Evolutionary conservation across 495 filamentous ascomycete species (phyloP).

Genomic region (Cairneyella variabilis): DNA sequence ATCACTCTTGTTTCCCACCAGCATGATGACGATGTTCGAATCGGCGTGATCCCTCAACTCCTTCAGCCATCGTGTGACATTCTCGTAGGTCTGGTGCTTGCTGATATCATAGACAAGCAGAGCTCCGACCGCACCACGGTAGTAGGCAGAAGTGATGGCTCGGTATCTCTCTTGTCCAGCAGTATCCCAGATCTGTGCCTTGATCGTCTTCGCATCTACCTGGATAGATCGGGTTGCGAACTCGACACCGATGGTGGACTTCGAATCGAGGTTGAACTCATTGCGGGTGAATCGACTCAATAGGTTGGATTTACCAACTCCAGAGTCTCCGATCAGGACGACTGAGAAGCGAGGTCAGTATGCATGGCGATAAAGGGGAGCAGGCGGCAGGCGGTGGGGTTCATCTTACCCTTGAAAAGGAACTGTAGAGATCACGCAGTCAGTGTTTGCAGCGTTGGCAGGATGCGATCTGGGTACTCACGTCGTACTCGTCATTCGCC

Average conservation of each 20-base stretch:
- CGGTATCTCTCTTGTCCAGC: constrained; percentile 98
- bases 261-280: constrained; percentile 99
- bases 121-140: constrained; percentile 94
- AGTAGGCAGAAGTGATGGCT: constrained; percentile 98
- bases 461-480: constrained; percentile 48
- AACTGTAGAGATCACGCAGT: constrained; percentile 65
- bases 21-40: constrained; percentile 99
- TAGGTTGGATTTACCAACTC: constrained; percentile 99
- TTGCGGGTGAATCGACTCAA: constrained; percentile 99
- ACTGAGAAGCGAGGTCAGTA: constrained; percentile 49
- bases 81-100: constrained; percentile 99
- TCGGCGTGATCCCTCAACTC: constrained; percentile 98
- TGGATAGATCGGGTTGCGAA: constrained; percentile 98
- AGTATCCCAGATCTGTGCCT: constrained; percentile 99
- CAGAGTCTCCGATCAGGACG: constrained; percentile 97
- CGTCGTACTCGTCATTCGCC: constrained; percentile 99
- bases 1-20: constrained; percentile 99
- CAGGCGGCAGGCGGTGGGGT: constrained; percentile 26
- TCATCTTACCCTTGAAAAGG: constrained; percentile 88
- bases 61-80: constrained; percentile 98
- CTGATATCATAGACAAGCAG: constrained; percentile 99
- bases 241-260: constrained; percentile 99
- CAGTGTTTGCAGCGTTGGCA: not conserved
- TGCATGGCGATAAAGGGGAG: constrained; percentile 14
- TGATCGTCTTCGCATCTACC: constrained; percentile 99